Base-by-base conservation (phyloP, 1,284 basidiomycete genomes). In the Lignosus rhinocerotis region DNA sequence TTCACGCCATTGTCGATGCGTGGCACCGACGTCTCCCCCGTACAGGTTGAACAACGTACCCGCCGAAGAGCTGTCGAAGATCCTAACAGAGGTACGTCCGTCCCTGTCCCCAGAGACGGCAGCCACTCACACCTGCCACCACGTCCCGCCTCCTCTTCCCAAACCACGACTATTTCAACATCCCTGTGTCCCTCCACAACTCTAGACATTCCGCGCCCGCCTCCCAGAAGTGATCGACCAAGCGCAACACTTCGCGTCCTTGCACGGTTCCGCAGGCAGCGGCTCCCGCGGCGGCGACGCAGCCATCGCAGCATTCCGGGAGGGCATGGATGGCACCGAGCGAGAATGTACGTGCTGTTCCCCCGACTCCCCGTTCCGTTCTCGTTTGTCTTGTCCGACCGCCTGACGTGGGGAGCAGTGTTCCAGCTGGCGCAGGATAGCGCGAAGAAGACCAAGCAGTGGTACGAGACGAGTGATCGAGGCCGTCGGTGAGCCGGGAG, bases 241-340 rank as follows among this genome's bases (percentile, higher is more conserved):
- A 69, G 91, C 94, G 1, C 92, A 94, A 60, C 93, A 96, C 67
- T 93, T 93, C 74, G 91, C 88, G 31, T 85, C 89, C 0, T 78
- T 92, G 10, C 85, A 86, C 14, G 84, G 61, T 1, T 57, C 58
- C 3, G 52, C 58, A 4, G 64, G 64, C 3, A 31, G 51, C 41
- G 79, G 78, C 36, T 77, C 80, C 41, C 73, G 76, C n/a, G 78
- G 80, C 11, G 76, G 77, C 19, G 82, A 81, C 21, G 85, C 88
- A 59, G 68, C 75, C 0, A 85, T 91, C 10, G 89, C 91, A 63
- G 77, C 82, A 10, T 96, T 96, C 69, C 80, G 92, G 65, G 93
- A 96, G 70, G 94, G 94, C 0, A 81, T 96, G 64, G 94, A 96
- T 60, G 86, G 83, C 9, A 92, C 91, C 14, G 93, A 96, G 73